phyloP scores from a whole-genome alignment of 768 basidiomycete species.

The Lepiota brunneoincarnata region DNA sequence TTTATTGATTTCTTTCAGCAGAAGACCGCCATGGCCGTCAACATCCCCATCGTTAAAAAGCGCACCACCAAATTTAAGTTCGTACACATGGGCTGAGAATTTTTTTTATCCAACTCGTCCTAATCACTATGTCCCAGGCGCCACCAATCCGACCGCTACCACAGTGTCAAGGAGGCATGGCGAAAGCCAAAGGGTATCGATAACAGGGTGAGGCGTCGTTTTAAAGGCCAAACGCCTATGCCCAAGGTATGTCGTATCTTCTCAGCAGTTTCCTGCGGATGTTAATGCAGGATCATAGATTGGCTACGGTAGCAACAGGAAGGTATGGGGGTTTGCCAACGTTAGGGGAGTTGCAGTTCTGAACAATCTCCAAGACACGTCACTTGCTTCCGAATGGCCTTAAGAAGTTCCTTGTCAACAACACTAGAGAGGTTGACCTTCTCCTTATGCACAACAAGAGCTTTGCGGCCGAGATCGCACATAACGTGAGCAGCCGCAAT shows the following conservation, averaged over 20 bases:
- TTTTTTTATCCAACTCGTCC: neutral
- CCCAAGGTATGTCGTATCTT: constrained; percentile 67
- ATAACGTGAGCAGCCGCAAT: constrained; percentile 95
- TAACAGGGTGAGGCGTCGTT: constrained; percentile 93
- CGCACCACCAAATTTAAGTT: constrained; percentile 97
- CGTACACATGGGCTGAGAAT: constrained; percentile 25
- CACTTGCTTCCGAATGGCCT: constrained; percentile 94
- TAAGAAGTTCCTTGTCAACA: constrained; percentile 95
- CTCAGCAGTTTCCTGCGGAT: neutral
- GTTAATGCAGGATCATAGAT: constrained; percentile 40
- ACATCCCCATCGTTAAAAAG: constrained; percentile 79
- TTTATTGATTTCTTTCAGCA: constrained; percentile 13
- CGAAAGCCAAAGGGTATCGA: constrained; percentile 99
- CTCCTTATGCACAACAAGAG: constrained; percentile 98
- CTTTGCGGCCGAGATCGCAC: constrained; percentile 95
- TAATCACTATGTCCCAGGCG: constrained; percentile 51
- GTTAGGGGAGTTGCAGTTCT: constrained; percentile 32
- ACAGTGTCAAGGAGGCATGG: constrained; percentile 97
- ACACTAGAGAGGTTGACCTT: constrained; percentile 90
- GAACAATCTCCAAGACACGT: constrained; percentile 57
- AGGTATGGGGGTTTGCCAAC: constrained; percentile 33
- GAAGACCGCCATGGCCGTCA: constrained; percentile 50
- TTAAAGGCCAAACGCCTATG: constrained; percentile 96
- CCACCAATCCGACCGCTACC: constrained; percentile 98
- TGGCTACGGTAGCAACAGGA: constrained; percentile 91